Evolutionary conservation across 2,329 filamentous ascomycete genomes (phyloP).

Genomic region (Pyrenophora tritici-repentis): DNA sequence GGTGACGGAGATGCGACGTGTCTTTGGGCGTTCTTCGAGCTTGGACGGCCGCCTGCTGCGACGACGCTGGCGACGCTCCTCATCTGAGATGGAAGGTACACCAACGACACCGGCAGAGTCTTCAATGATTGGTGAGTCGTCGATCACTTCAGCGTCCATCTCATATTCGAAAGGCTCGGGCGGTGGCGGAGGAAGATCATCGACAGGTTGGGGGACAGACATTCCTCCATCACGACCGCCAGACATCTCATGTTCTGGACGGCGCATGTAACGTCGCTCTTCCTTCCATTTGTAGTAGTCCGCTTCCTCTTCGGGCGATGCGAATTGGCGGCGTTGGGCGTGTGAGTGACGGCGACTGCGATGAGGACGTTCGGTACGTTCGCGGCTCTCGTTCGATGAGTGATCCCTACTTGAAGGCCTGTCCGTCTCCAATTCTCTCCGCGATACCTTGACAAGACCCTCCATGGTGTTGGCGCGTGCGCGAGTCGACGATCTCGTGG

Average conservation of each 20-base stretch:
- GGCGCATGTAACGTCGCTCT: constrained; percentile 31
- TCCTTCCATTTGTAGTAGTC: constrained; percentile 41
- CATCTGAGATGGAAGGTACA: constrained; percentile 34
- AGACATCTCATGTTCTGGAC: constrained; percentile 36
- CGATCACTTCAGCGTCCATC: constrained; percentile 14
- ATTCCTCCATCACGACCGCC: constrained; percentile 33
- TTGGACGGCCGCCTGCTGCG: constrained; percentile 33
- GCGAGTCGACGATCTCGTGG: constrained; percentile 30
- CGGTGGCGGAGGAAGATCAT: constrained; percentile 27
- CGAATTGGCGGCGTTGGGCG: constrained; percentile 31
- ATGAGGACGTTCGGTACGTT: constrained; percentile 36
- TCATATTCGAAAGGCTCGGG: constrained; percentile 29
- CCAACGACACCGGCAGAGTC: constrained; percentile 36
- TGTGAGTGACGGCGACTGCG: constrained; percentile 39
- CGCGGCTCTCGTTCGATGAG: constrained; percentile 41
- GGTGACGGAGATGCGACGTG: constrained; percentile 37
- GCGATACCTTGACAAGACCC: constrained; percentile 15
- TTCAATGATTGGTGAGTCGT: constrained; percentile 27
- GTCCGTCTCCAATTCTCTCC: constrained; percentile 30
- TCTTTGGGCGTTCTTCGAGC: constrained; percentile 37
- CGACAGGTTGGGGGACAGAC: constrained; percentile 18
- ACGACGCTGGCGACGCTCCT: constrained; percentile 34
- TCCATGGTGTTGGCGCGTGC: constrained; percentile 34
- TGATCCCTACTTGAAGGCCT: constrained; percentile 36
- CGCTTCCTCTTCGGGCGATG: constrained; percentile 38